A percentile compares a stretch with the other conserved stretches of the same genome.
Evolutionary conservation across 2,329 filamentous ascomycete species (phyloP).

Genomic region (Alternaria arbusti): DNA sequence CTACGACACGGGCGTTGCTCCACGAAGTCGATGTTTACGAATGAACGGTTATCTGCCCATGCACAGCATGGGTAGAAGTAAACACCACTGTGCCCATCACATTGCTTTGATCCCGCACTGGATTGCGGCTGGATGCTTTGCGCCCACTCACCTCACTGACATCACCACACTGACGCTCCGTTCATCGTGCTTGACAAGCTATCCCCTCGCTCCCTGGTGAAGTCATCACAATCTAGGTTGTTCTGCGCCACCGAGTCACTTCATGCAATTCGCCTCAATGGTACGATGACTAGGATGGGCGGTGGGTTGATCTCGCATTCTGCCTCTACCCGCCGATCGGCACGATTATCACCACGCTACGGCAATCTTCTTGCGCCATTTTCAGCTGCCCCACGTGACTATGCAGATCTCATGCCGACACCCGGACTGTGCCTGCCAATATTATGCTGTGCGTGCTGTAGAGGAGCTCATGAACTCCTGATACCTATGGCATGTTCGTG

Average conservation of each 20-base stretch:
- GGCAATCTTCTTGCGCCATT: constrained; percentile 3
- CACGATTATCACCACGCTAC: constrained; percentile 7
- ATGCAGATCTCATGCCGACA: background rate
- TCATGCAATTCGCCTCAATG: background rate
- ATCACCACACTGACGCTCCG: background rate
- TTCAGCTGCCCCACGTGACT: background rate
- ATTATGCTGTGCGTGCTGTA: background rate
- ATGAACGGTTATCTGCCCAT: constrained; percentile 40
- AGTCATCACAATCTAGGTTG: background rate
- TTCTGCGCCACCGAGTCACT: background rate
- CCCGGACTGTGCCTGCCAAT: background rate
- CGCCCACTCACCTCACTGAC: background rate
- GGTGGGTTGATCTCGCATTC: background rate
- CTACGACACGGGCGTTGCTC: constrained; percentile 19
- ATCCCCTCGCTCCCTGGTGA: background rate
- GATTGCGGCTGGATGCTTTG: background rate
- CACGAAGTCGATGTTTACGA: constrained; percentile 37
- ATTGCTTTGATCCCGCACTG: background rate
- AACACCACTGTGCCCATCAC: background rate
- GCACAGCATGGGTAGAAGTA: constrained; percentile 33
- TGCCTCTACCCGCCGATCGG: constrained; percentile 16
- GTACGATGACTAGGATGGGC: background rate
- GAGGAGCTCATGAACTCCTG: background rate
- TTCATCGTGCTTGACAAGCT: background rate
- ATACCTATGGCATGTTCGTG: background rate